A percentile compares a stretch with the other conserved stretches of the same genome.
phyloP scores from a whole-genome alignment of 148 eudicot genomes.

The Diospyros kaki region DNA sequence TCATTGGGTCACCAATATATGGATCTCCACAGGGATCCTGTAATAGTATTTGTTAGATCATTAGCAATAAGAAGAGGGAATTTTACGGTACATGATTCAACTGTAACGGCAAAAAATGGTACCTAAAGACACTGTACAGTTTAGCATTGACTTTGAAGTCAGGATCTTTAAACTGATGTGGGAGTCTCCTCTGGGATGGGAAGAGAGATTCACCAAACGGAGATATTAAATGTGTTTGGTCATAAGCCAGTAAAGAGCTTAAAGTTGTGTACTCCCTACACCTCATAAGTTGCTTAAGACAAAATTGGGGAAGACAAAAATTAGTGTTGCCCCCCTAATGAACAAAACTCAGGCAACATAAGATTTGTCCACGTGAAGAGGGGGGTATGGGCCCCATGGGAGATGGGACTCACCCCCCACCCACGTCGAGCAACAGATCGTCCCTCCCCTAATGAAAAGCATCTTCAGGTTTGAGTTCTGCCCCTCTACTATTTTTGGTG shows the following conservation, averaged over 20 bases:
- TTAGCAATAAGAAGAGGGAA: background rate
- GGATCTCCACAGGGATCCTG: no score
- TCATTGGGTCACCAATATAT: no score
- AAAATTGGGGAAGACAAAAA: background rate
- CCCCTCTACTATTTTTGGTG: conserved; percentile 29
- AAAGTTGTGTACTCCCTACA: background rate
- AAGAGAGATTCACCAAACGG: background rate
- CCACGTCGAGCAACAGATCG: no score
- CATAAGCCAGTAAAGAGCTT: background rate
- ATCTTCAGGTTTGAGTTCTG: conserved; percentile 40
- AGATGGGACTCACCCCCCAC: no score
- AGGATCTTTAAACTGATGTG: background rate
- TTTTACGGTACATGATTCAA: background rate
- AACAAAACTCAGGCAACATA: no score
- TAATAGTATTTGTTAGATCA: background rate
- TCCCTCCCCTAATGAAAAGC: conserved; percentile 17
- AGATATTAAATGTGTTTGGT: background rate
- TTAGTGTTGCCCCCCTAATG: no score
- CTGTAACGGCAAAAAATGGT: background rate
- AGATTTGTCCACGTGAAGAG: no score
- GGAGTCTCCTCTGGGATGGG: background rate
- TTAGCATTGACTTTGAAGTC: background rate
- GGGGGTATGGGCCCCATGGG: no score
- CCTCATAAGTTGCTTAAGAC: background rate
- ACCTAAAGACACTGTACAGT: background rate